Evolutionary conservation across 148 eudicot genomes (phyloP).

Genomic region (Arbutus unedo): DNA sequence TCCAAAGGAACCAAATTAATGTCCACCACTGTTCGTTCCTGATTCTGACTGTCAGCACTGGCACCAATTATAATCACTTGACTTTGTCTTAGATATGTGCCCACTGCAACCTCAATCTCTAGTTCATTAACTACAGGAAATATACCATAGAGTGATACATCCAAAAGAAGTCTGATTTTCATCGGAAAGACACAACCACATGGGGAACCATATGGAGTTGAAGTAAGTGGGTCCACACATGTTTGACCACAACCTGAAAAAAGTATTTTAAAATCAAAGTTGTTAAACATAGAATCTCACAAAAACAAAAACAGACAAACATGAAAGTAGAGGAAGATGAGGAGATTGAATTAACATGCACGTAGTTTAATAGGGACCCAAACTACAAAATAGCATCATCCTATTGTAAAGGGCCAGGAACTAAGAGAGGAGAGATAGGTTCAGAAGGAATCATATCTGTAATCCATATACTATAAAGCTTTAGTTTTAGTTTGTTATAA

Average conservation of each 20-base stretch:
- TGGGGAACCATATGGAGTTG: conserved; percentile 67
- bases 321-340: neutral
- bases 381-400: neutral
- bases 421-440: neutral
- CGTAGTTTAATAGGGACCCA: neutral
- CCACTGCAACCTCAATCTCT: conserved; percentile 80
- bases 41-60: conserved; percentile 70
- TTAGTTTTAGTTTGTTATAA: neutral
- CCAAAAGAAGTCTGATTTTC: conserved; percentile 75
- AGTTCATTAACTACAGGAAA: conserved; percentile 75
- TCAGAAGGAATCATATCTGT: neutral
- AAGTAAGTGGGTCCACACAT: conserved; percentile 78
- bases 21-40: conserved; percentile 73
- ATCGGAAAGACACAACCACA: conserved; percentile 93
- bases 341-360: neutral
- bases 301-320: neutral
- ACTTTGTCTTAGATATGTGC: conserved; percentile 72
- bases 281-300: neutral
- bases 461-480: no score
- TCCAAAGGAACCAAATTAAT: conserved; percentile 87
- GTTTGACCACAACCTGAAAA: conserved; percentile 79
- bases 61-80: conserved; percentile 92
- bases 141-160: conserved; percentile 61
- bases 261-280: conserved; percentile 10
- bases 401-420: no score